A percentile compares a stretch with the other conserved stretches of the same genome.
Conservation (phyloP, 1,284 basidiomycete species). For the Moesziomyces parantarcticus region DNA sequence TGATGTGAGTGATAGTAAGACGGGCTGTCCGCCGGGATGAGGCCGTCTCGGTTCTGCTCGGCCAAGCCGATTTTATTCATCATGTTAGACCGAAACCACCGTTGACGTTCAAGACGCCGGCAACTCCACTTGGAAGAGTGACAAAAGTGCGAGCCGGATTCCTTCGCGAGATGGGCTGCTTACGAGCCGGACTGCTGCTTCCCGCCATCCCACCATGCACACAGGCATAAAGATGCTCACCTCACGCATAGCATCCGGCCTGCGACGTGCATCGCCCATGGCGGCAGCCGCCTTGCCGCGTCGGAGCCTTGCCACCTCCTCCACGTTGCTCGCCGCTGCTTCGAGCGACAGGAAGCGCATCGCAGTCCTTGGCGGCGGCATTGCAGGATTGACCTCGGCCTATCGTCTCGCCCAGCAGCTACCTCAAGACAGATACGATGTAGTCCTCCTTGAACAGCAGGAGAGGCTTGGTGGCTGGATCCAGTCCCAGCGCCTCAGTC, state of each 20-base stretch:
- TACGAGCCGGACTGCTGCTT: background rate
- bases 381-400: conserved; percentile 83
- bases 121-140: conserved; percentile 18
- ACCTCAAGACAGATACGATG: conserved; percentile 70
- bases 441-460: conserved; percentile 79
- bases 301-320: conserved; percentile 14
- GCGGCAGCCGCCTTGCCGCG: background rate
- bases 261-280: background rate
- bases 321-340: conserved; percentile 7
- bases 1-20: too few relatives aligned
- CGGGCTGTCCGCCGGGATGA: too few relatives aligned
- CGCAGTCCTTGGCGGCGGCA: conserved; percentile 81
- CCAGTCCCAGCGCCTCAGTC: conserved; percentile 73
- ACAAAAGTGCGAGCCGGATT: conserved; percentile 2
- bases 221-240: conserved; percentile 22
- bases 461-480: conserved; percentile 85
- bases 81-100: too few relatives aligned
- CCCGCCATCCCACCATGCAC: too few relatives aligned
- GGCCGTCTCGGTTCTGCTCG: too few relatives aligned
- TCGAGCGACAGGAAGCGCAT: conserved; percentile 42
- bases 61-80: too few relatives aligned
- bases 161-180: background rate
- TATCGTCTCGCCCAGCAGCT: conserved; percentile 79
- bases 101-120: too few relatives aligned
- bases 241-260: conserved; percentile 22